Base-by-base conservation (phyloP, 768 basidiomycete species). In the Boletus edulis region DNA sequence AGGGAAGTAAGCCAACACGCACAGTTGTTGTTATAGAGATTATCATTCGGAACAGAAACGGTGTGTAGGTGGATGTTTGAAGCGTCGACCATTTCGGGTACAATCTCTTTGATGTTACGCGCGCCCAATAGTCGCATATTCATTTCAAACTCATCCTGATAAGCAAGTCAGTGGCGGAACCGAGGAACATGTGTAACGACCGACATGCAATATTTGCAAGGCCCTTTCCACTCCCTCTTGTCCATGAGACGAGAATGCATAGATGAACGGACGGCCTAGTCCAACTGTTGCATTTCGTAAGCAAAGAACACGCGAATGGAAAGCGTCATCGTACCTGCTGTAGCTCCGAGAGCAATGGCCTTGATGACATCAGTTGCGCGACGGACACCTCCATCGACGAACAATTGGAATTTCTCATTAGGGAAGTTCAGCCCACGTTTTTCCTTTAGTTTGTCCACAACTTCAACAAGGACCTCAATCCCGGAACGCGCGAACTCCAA, bases 61-160 rank as follows among this genome's bases (percentile, higher is more conserved):
- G 85, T 70, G 63, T 93, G 93, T 24, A 77, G 70, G 49, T 77
- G 75, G 31, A 96, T 72, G 49, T 84, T 86, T 1, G 82, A 81
- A 13, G 85, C 84, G 58, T 98, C 93, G 9, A 98, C 92, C 95
- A 98, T 95, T 42, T 84, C 82, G 0, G 89, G 91, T 1, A 85
- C 83, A 52, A 98, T 75, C 34, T 98, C 92, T 50, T 79, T 80
- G 42, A 98, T 69, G 0, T 81, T 88, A 4, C 79, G 83, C 1
- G 94, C 94, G 8, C 96, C 96, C 29, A 99, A 72, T 2, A 98
- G 77, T 15, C 95, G 87, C 82, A 98, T 81, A 72, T 96, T 94
- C 96, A 98, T 98, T 76, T 95, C 92, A 63, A 99, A 93, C 71
- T 99, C 96, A 62, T 95, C 92, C 93, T 98, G 66, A 10, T 8